Conservation (phyloP, 2,329 filamentous ascomycete genomes). For the Diaporthe caulivora region DNA sequence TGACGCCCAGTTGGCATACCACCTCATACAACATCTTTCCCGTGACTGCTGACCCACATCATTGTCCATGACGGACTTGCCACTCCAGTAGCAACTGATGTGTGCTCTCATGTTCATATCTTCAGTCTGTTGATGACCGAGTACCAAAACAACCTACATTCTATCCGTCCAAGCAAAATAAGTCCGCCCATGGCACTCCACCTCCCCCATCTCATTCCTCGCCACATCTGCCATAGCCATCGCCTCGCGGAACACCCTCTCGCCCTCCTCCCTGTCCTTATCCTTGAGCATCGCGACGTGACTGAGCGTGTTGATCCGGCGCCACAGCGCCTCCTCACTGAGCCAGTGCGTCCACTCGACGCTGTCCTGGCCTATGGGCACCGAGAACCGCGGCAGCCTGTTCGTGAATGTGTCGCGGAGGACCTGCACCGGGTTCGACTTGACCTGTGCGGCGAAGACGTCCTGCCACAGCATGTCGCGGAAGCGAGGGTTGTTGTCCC, state of each 20-base stretch:
- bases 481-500: slow-evolving; percentile 73
- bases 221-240: slow-evolving; percentile 65
- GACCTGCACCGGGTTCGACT: slow-evolving; percentile 64
- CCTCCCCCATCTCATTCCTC: slow-evolving; percentile 71
- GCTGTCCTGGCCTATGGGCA: slow-evolving; percentile 70
- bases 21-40: no score
- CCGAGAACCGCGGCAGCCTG: slow-evolving; percentile 64
- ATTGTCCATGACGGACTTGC: no score
- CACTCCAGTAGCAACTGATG: background rate
- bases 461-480: slow-evolving; percentile 73
- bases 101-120: background rate
- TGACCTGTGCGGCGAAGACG: slow-evolving; percentile 72
- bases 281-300: slow-evolving; percentile 73
- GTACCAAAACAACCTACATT: slow-evolving; percentile 47
- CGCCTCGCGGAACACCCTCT: slow-evolving; percentile 65
- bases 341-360: slow-evolving; percentile 71
- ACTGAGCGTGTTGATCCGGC: slow-evolving; percentile 74
- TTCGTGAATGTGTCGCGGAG: slow-evolving; percentile 56
- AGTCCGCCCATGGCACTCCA: slow-evolving; percentile 74
- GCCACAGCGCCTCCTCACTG: slow-evolving; percentile 71
- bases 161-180: slow-evolving; percentile 72
- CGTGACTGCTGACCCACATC: background rate
- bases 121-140: background rate
- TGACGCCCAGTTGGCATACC: background rate
- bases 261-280: slow-evolving; percentile 61